Base-by-base conservation (phyloP, 441 rosid genomes). In the Euphorbia neoarborescens region DNA sequence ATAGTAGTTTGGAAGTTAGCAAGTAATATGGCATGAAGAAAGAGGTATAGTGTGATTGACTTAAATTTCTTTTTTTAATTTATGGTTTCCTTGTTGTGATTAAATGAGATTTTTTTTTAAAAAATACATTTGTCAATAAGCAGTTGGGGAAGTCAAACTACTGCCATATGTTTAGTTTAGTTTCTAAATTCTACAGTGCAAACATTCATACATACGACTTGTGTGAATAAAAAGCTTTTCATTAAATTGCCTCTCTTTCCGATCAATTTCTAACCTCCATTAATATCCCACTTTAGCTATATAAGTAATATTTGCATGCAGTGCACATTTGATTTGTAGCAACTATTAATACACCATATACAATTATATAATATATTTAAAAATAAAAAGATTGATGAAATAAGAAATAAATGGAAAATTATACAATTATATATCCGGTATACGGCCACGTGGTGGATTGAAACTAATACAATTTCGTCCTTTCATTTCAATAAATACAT, bases 71-170 rank as follows among this genome's bases (percentile, higher is more conserved):
- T 62, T 40, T 17, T 34, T 10, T 19, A 5, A 0, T 57, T n/a
- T 56, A 19, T 7, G 44, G 1, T 5, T 65, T 13, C 4, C 37
- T 32, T 13, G 9, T 35, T 7, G 10, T 44, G 32, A 32, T 65
- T 35, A 27, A 70, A 38, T 15, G 13, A 27, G 44, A 40, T 17
- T 19, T 10, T n/a, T n/a, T 37, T 37, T 37, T 8, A 4, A 37
- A 3, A 37, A 3, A 19, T 5, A 12, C 57, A 14, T 62, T 56
- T 34, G 78, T 70, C 62, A 6, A 65, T 30, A 46, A 58, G 54
- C 28, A 65, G 48, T 48, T 27, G 71, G 46, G 48, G 28, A 71
- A 66, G 78, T 60, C 72, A 73, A 60, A 62, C 5, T 17, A 50
- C 22, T 9, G 38, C 19, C 17, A 12, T 60, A 2, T 61, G 10